Evolutionary conservation across 1,284 basidiomycete species (phyloP).

Genomic region (Boletus subluridellus): DNA sequence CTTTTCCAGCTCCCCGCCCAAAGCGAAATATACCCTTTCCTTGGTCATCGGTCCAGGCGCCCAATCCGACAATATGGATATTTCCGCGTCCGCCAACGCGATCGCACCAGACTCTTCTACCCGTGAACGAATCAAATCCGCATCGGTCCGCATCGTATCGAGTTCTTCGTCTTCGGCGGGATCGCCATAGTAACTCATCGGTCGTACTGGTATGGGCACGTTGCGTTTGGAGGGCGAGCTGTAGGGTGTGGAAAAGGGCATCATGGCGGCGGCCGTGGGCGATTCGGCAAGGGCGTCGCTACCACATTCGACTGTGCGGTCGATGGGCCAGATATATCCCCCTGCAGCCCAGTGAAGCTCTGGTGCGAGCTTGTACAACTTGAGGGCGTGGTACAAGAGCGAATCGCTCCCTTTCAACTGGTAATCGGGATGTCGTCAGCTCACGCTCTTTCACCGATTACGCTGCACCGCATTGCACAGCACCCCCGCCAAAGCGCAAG

Average conservation of each 20-base stretch:
- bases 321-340: constrained; percentile 74
- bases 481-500: constrained; percentile 6
- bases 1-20: constrained; percentile 63
- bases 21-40: constrained; percentile 66
- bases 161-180: constrained; percentile 42
- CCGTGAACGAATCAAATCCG: constrained; percentile 48
- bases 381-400: constrained; percentile 69
- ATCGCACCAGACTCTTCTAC: constrained; percentile 69
- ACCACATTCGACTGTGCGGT: constrained; percentile 62
- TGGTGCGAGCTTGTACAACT: constrained; percentile 67
- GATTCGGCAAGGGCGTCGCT: constrained; percentile 42
- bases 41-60: constrained; percentile 51
- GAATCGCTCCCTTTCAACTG: constrained; percentile 76
- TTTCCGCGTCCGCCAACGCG: constrained; percentile 57
- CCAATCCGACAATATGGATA: constrained; percentile 59
- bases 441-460: constrained; percentile 12
- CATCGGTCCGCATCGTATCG: constrained; percentile 29
- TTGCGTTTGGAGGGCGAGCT: constrained; percentile 32
- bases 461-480: background rate
- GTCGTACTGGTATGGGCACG: constrained; percentile 29
- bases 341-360: constrained; percentile 77
- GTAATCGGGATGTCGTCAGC: constrained; percentile 17
- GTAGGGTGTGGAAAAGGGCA: constrained; percentile 33
- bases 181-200: constrained; percentile 43
- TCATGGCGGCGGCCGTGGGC: constrained; percentile 31